Percentiles rank a stretch among this genome's conserved stretches.
Evolutionary conservation across 2,329 filamentous ascomycete genomes (phyloP).

Genomic region (Ascochyta pisi): DNA sequence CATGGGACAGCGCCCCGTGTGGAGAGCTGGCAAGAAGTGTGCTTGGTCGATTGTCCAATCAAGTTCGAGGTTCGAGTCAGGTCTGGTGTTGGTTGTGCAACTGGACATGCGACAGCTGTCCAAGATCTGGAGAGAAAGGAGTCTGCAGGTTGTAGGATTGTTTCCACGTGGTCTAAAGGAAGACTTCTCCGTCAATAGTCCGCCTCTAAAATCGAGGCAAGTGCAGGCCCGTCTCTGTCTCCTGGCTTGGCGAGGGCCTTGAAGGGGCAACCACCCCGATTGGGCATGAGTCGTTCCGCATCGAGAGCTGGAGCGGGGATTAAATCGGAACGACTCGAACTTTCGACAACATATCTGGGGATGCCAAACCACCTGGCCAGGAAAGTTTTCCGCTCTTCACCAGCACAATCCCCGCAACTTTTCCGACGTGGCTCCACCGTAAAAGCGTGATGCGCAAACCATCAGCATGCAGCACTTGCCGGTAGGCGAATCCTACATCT

Average conservation of each 20-base stretch:
- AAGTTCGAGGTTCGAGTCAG: constrained; percentile 12
- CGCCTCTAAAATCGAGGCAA: constrained; percentile 22
- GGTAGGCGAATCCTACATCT: constrained; percentile 23
- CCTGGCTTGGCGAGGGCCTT: constrained; percentile 5
- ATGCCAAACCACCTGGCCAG: constrained; percentile 12
- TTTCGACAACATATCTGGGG: constrained; percentile 9
- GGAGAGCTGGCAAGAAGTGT: constrained; percentile 25
- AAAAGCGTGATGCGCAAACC: constrained; percentile 30
- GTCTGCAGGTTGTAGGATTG: background rate
- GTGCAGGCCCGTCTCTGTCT: constrained; percentile 1
- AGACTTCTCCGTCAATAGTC: constrained; percentile 27
- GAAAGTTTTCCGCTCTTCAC: constrained; percentile 26
- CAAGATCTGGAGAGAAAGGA: background rate
- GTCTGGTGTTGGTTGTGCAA: background rate
- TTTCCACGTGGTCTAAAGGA: constrained; percentile 9
- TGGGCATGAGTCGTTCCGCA: constrained; percentile 1
- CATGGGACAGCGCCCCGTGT: constrained; percentile 21
- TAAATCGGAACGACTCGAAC: constrained; percentile 11
- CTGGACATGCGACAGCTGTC: constrained; percentile 2
- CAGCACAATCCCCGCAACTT: constrained; percentile 15
- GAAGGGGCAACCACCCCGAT: constrained; percentile 4
- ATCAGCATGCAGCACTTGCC: constrained; percentile 31
- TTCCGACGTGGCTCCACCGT: constrained; percentile 16
- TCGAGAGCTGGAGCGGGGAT: constrained; percentile 9
- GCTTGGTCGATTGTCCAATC: constrained; percentile 19